Conservation (phyloP, 805 yeast genomes). For the Cyberlindnera saturnus region DNA sequence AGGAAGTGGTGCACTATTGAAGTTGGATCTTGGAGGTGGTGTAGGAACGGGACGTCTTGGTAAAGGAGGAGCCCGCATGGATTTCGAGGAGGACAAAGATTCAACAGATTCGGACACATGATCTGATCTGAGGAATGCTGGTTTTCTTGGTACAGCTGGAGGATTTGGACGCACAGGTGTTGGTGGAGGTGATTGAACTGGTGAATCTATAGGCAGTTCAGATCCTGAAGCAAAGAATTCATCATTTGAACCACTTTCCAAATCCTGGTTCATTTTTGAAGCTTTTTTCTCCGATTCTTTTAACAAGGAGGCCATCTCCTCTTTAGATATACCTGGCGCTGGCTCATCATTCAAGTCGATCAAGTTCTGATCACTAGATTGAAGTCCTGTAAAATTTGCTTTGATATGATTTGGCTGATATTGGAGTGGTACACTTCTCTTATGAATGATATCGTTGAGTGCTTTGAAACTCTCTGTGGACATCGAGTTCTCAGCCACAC, state of each 20-base stretch:
- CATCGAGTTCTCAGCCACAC: constrained; percentile 68
- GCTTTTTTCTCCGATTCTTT: constrained; percentile 12
- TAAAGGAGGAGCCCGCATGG: constrained; percentile 7
- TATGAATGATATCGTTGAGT: constrained; percentile 16
- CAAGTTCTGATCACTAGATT: constrained; percentile 24
- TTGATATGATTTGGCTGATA: constrained; percentile 14
- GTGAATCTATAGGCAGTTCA: background rate
- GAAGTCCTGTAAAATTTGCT: constrained; percentile 18
- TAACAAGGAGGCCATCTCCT: constrained; percentile 17
- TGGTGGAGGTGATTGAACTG: background rate
- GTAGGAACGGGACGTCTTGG: constrained; percentile 28
- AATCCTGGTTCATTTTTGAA: constrained; percentile 28
- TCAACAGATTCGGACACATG: background rate
- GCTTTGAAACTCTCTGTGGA: constrained; percentile 37
- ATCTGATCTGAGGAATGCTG: constrained; percentile 13
- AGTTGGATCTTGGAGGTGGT: constrained; percentile 18
- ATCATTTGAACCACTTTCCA: constrained; percentile 22
- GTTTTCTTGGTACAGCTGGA: constrained; percentile 23
- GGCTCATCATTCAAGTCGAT: constrained; percentile 22
- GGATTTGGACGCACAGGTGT: constrained; percentile 15
- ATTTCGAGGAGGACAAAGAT: constrained; percentile 1
- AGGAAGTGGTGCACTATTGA: constrained; percentile 16
- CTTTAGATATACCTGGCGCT: constrained; percentile 12
- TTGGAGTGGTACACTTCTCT: constrained; percentile 22
- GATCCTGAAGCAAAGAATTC: constrained; percentile 12